Base-by-base conservation (phyloP, 2,329 filamentous ascomycete species). In the Metarhizium humberi region DNA sequence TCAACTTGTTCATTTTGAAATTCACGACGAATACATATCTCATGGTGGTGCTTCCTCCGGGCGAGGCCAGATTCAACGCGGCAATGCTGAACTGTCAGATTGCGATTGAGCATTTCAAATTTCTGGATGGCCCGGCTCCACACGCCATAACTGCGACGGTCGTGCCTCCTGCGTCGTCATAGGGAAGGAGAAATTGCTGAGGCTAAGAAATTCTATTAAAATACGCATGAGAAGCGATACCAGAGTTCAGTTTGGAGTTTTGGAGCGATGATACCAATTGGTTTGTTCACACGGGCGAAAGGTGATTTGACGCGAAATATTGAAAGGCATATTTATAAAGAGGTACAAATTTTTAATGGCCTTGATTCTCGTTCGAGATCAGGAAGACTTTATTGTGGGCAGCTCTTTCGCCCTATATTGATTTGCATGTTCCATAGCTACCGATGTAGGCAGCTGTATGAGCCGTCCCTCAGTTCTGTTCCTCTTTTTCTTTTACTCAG, bases 1-100 rank as follows among this genome's bases (percentile, higher is more conserved):
- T 97, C 75, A 95, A 90, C 72, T 86, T 96, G 71, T 96, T 97
- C 68, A 90, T 96, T 60, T 89, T 91, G 60, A 90, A 95, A 62
- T 91, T 99, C 62, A 99, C 94, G 2, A 95, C 94, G 53, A 99
- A 99, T 71, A 99, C 94, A 2, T 97, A 97, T 66, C 86, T 99
- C 57, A 90, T 95, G 66, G 90, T 95, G 8, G 86, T 95, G 40
- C 82, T 96, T 61, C 92, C 94, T 0, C 91, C 92, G 0, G 92
- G 92, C 29, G 92, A 97, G 71, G 89, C 90, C 20, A 82, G 89
- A 6, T 95, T 95, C 75, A 96, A 97, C 64, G 85, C 88, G 53
- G 92, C 92, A 13, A 84, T 94, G 69, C 78, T 96, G 61, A 96
- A 96, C 67, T 94, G 92, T 61, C 86, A 90, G 71, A 86, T 95